These are phyloP conservation scores for Glycine soja DNA, from an alignment of 306 rosid genomes.

Conservation along the genomic window DNA sequence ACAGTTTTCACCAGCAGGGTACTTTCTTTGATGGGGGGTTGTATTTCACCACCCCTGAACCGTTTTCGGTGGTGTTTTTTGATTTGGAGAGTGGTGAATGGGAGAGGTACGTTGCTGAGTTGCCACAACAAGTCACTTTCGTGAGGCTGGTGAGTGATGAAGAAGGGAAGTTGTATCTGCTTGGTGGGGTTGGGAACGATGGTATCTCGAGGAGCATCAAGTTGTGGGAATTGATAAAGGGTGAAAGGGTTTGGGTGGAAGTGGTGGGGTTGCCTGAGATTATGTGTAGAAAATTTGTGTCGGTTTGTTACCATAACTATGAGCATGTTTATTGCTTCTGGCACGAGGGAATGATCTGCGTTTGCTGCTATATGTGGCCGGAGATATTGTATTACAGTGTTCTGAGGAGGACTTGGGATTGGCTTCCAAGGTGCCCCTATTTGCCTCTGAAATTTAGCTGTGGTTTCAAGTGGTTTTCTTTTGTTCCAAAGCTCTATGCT, in stretches of 20 bases:
- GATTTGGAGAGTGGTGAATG: constrained; percentile 20
- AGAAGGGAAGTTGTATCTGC: neutral
- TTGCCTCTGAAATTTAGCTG: neutral
- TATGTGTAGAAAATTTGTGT: neutral
- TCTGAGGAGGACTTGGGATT: neutral
- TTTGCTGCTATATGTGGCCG: constrained; percentile 22
- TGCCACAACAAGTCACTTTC: neutral
- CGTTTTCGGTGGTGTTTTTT: neutral
- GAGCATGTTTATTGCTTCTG: constrained; percentile 27
- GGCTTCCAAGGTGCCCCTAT: constrained; percentile 29
- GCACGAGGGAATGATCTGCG: constrained; percentile 6
- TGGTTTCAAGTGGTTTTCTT: constrained; percentile 30
- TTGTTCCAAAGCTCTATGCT: constrained; percentile 27
- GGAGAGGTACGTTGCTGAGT: neutral
- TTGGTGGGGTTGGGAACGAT: constrained; percentile 19
- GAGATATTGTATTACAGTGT: constrained; percentile 14
- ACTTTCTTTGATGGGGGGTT: neutral
- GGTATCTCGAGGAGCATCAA: constrained; percentile 8
- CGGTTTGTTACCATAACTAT: constrained; percentile 22
- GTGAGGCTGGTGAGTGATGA: constrained; percentile 19
- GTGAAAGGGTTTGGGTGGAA: constrained; percentile 16
- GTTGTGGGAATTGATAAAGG: neutral
- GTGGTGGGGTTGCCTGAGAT: neutral
- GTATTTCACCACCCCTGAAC: constrained; percentile 22
- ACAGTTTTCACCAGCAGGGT: neutral